Evolutionary conservation across 352 stramenopile species (phyloP).

Genomic region (Phytophthora quininea): DNA sequence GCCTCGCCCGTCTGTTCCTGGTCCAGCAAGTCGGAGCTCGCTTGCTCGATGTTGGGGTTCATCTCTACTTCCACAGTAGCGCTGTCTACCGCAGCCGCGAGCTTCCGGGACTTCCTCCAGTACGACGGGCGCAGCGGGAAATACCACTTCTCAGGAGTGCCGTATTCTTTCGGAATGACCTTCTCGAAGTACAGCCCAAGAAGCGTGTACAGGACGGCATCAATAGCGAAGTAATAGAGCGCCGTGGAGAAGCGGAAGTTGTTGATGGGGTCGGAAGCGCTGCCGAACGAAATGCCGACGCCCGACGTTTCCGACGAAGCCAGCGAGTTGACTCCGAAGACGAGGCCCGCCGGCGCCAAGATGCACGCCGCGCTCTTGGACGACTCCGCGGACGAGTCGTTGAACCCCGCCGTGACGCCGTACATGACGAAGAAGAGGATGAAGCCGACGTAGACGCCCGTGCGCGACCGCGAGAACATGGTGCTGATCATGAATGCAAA

Average conservation of each 20-base stretch:
- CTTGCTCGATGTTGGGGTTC: conserved; percentile 53
- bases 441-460: conserved; percentile 42
- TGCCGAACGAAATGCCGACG: conserved; percentile 50
- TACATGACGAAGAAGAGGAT: conserved; percentile 44
- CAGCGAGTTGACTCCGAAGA: conserved; percentile 59
- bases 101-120: conserved; percentile 68
- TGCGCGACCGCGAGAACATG: conserved; percentile 41
- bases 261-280: conserved; percentile 41
- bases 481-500: conserved; percentile 42
- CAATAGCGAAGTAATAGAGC: conserved; percentile 75
- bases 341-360: conserved; percentile 42
- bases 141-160: conserved; percentile 70
- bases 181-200: conserved; percentile 89
- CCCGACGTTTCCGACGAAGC: conserved; percentile 52
- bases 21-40: conserved; percentile 43
- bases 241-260: conserved; percentile 37
- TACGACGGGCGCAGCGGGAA: conserved; percentile 83
- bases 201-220: conserved; percentile 85
- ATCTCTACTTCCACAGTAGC: conserved; percentile 39
- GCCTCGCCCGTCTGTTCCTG: conserved; percentile 58
- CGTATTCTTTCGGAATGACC: conserved; percentile 84
- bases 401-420: conserved; percentile 51
- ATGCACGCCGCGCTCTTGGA: conserved; percentile 49
- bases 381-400: conserved; percentile 40
- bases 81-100: conserved; percentile 44